Base-by-base conservation (phyloP, 495 filamentous ascomycete genomes). In the Corynascus novoguineensis region DNA sequence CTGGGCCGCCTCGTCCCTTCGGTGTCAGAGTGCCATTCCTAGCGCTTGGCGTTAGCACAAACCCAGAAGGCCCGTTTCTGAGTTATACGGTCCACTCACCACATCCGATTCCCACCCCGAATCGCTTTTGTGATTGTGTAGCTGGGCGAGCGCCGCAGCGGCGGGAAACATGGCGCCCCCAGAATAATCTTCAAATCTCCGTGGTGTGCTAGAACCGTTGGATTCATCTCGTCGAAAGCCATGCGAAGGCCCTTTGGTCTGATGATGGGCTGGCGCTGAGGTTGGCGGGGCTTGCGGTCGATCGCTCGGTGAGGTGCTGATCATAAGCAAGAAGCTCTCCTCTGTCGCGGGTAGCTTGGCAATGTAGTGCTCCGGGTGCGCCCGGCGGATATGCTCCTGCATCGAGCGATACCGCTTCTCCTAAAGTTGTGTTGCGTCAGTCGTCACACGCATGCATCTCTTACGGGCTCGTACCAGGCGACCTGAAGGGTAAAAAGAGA, bases 381-480 rank as follows among this genome's bases (percentile, higher is more conserved):
- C 93, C 71, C 93, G 85, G 63, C 93, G 89, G 63, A 98, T 97
- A 67, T 98, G 93, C 81, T 98, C 93, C 77, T 97, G 95, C 88
- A 98, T 98, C 50, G 92, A 97, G 68, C 93, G 92, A 79, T 90
- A 98, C 65, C 91, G 86, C 74, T 96, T 96, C 76, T 96, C 91
- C 90, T 96, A 73, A 42, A 58, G 49, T 50, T 25, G 42, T 22
- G 41, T 19, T 3, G 28, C 40, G 34, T 58, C 27, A 58, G 32
- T 40, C 21, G 34, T 58, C 27, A 58, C 24, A 29, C 21, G 29
- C 17, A 32, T 54, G 47, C 19, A 24, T 38, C 53, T 29, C 9
- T n/a, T n/a, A 32, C 29, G 50, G 41, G 22, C 27, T 29, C 35
- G 51, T 47, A 29, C n/a, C 15, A 17, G 27, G 15, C 35, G 19